These are phyloP conservation scores for Didymosphaeria variabile DNA, from an alignment of 2,329 filamentous ascomycete genomes.

Conservation along the genomic window DNA sequence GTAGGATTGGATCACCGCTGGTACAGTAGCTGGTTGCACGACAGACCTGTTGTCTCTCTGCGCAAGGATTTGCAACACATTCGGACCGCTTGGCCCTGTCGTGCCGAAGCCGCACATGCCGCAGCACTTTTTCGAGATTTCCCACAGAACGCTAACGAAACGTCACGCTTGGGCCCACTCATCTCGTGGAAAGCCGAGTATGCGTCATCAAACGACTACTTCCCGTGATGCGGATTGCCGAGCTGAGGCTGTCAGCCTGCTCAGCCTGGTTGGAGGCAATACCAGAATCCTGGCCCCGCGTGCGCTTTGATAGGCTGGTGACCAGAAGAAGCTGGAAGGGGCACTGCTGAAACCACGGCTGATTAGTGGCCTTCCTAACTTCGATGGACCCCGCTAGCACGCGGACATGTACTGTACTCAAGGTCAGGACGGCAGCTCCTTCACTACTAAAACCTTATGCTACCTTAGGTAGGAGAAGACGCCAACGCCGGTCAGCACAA, in stretches of 20 bases:
- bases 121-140: constrained; percentile 28
- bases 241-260: constrained; percentile 41
- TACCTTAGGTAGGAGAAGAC: constrained; percentile 11
- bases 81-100: constrained; percentile 7
- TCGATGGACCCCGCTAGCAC: constrained; percentile 29
- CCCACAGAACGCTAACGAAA: constrained; percentile 36
- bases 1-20: constrained; percentile 3
- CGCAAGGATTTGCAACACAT: constrained; percentile 30
- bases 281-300: constrained; percentile 21
- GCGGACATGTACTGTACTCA: constrained; percentile 26
- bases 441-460: constrained; percentile 13
- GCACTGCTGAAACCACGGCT: constrained; percentile 37
- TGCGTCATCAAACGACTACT: constrained; percentile 47
- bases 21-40: not conserved
- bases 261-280: constrained; percentile 30
- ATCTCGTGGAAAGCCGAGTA: constrained; percentile 43
- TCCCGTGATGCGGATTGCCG: constrained; percentile 46
- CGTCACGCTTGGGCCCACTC: constrained; percentile 50
- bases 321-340: constrained; percentile 21
- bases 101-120: constrained; percentile 31
- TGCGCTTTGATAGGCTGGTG: constrained; percentile 19
- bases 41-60: constrained; percentile 8
- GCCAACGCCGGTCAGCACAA: constrained; percentile 30
- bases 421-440: not conserved
- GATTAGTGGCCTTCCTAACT: constrained; percentile 27